Conservation (phyloP, 441 rosid species). For the Gossypium gossypioides region DNA sequence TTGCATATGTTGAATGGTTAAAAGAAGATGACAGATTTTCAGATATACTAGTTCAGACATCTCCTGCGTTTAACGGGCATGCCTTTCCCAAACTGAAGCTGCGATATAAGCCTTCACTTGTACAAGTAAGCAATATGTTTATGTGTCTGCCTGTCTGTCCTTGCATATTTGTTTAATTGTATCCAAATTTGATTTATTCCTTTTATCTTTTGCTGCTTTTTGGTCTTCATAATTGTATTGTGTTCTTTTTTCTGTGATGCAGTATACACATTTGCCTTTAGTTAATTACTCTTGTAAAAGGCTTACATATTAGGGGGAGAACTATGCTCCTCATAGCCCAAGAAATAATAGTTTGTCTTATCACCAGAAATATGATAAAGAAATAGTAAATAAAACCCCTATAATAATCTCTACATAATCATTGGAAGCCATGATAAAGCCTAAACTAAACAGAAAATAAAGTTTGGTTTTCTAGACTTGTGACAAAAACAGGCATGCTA, state of each 20-base stretch:
- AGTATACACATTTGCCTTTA: background rate
- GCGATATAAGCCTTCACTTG: slow-evolving; percentile 73
- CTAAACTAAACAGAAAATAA: no score
- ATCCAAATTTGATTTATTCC: background rate
- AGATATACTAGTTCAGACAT: slow-evolving; percentile 62
- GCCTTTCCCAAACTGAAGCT: slow-evolving; percentile 77
- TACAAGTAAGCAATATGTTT: slow-evolving; percentile 51
- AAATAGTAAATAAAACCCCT: no score
- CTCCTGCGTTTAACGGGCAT: slow-evolving; percentile 64
- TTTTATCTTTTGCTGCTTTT: background rate
- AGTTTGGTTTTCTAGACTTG: no score
- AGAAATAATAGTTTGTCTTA: no score
- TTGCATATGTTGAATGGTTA: slow-evolving; percentile 69
- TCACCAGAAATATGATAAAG: no score
- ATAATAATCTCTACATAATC: no score
- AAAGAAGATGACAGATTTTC: slow-evolving; percentile 56
- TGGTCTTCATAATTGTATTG: background rate
- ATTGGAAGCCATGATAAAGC: no score
- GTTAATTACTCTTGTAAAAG: background rate
- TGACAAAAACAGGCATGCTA: no score
- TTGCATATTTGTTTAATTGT: background rate
- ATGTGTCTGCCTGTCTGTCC: background rate
- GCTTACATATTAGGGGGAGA: no score
- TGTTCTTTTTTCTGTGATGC: background rate
- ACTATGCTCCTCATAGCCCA: no score